phyloP scores from a whole-genome alignment of 352 stramenopile genomes.

The Phytophthora citrophthora region DNA sequence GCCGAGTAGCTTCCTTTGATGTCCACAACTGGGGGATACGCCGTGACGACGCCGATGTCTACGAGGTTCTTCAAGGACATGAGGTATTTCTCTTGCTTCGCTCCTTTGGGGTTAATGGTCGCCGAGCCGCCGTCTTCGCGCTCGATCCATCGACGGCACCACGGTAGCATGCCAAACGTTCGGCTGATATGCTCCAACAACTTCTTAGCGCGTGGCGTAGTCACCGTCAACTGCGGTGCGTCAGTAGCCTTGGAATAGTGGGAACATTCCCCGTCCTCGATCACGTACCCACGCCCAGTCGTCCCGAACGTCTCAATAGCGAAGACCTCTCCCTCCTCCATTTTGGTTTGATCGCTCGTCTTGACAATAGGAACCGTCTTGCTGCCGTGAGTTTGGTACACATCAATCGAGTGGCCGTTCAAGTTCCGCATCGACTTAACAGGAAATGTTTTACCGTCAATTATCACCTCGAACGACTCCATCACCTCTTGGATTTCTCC shows the following conservation, averaged over 20 bases:
- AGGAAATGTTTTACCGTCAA: conserved; percentile 95
- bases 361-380: conserved; percentile 98
- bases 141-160: conserved; percentile 97
- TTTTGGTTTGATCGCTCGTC: conserved; percentile 91
- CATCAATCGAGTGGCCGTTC: conserved; percentile 97
- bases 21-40: conserved; percentile 97
- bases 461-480: conserved; percentile 72
- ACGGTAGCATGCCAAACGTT: conserved; percentile 98
- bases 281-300: conserved; percentile 82
- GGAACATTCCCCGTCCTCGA: conserved; percentile 96
- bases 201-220: conserved; percentile 92
- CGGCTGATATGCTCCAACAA: conserved; percentile 97
- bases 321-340: conserved; percentile 98
- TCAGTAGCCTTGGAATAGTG: conserved; percentile 98
- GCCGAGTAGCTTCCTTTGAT: conserved; percentile 96
- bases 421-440: conserved; percentile 97
- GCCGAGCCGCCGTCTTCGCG: conserved; percentile 95
- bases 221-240: conserved; percentile 93
- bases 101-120: conserved; percentile 89
- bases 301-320: conserved; percentile 97
- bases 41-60: conserved; percentile 94
- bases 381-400: conserved; percentile 95
- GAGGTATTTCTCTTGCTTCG: conserved; percentile 98
- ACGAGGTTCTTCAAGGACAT: conserved; percentile 98
- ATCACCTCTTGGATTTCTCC: conserved; percentile 31